Evolutionary conservation across 2,329 filamentous ascomycete species (phyloP), one percentile per base, ranked within the genome.

Genomic region (Neonectria sp.): DNA sequence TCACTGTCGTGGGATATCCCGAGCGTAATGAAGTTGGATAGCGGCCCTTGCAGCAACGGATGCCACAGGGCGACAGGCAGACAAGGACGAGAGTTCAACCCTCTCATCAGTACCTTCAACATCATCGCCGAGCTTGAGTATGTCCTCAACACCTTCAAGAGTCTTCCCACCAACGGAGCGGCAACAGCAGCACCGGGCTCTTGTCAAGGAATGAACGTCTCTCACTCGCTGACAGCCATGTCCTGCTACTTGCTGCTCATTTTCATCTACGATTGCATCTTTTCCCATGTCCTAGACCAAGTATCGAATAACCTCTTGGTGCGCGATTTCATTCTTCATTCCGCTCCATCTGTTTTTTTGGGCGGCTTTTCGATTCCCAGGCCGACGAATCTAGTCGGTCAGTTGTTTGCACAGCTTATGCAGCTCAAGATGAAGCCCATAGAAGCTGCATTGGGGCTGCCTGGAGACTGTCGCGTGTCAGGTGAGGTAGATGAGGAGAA

Each of bases 91-190:
- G 40, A 45, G 40, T 45, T 45, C n/a, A 45, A 45, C n/a, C 40
- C 40, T 45, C 40, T 45, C 17, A 45, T 45, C n/a, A 11, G n/a
- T 12, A 45, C 40, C 40, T 45, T 45, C 40, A 45, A 45, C 40
- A 45, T 45, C 40, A 45, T 45, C 40, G 40, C 40, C 40, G 40
- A 45, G 40, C 40, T 45, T 45, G 40, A 45, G 40, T n/a, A 45
- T 21, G 40, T 45, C 40, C n/a, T 45, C 40, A 45, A 45, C 40
- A 11, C 40, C 40, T 21, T 45, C 40, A 45, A 24, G 40, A 45
- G n/a, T 21, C 40, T 45, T 45, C 40, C 40, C 40, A 45, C 40
- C 40, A 45, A n/a, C 40, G 40, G 17, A 45, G 40, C 40, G 40
- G 40, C 21, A 24, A 24, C 40, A 11, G 40, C n/a, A 11, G 40